A percentile compares a stretch with the other conserved stretches of the same genome.
phyloP scores from a whole-genome alignment of 78 protist genomes.

The Dictyostelium intermedium region DNA sequence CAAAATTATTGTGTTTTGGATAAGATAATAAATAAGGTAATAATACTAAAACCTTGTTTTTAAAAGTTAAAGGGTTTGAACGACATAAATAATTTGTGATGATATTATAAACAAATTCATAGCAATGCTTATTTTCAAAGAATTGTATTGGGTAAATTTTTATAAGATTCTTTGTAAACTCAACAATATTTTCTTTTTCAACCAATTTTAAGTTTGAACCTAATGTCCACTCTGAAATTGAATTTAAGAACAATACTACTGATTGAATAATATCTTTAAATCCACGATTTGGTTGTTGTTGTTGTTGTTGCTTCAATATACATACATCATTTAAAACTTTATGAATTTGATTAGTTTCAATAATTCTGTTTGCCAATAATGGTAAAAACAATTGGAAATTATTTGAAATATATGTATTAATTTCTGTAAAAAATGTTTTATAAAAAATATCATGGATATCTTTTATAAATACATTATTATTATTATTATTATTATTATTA shows the following conservation, averaged over 20 bases:
- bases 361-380: constrained; percentile 22
- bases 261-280: constrained; percentile 1
- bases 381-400: constrained; percentile 20
- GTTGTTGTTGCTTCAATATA: constrained; percentile 11
- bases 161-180: constrained; percentile 53
- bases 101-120: constrained; percentile 35
- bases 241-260: not conserved
- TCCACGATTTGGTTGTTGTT: not conserved
- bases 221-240: constrained; percentile 11
- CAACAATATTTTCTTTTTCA: constrained; percentile 68
- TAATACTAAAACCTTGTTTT: constrained; percentile 33
- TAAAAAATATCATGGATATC: constrained; percentile 25
- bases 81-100: constrained; percentile 19
- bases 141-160: constrained; percentile 22
- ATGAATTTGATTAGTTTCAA: constrained; percentile 24
- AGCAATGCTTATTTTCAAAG: constrained; percentile 41
- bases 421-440: constrained; percentile 17
- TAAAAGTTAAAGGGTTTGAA: constrained; percentile 49
- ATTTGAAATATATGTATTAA: constrained; percentile 5
- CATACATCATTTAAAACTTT: constrained; percentile 58
- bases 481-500: not conserved
- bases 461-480: not conserved
- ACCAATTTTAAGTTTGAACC: not conserved
- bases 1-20: constrained; percentile 12
- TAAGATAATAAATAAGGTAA: constrained; percentile 34